Base-by-base conservation (phyloP, 805 yeast genomes). In the Starmera pachycereana region DNA sequence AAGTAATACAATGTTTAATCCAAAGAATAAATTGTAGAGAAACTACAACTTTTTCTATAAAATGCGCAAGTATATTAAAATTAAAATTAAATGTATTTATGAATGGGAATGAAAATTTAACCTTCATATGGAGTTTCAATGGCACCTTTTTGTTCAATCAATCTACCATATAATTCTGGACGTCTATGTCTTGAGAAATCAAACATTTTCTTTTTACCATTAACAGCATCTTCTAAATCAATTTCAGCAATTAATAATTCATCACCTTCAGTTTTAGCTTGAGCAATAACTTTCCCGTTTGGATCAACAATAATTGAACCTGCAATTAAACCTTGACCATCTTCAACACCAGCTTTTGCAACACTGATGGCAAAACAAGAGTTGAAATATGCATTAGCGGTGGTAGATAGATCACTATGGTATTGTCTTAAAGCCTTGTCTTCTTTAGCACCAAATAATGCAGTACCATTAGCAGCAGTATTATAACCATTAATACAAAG, bases 271-370 rank as follows among this genome's bases (percentile, higher is more conserved):
- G 63, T 58, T 41, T 56, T 54, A 12, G 65, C 61, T 41, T 60
- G 59, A 5, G 58, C 58, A 35, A 61, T 45, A 13, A 58, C 56
- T 31, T 48, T 40, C 6, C 68, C 68, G 37, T 61, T 59, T 29
- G 66, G 65, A 44, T 58, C 60, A 28, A 61, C 66, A 22, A 61
- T 61, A 16, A 60, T 44, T 5, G 65, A 61, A 14, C 66, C 65
- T 4, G 53, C 65, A 36, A 62, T 56, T 35, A 62, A 46, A 13
- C 53, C 62, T 44, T 62, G 63, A 3, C 56, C 62, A 38, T 62
- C 67, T 45, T 62, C 66, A 22, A 49, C 50, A 27, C 67, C 67
- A 46, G 61, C 52, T 36, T 62, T 59, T 19, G 59, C 67, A 22
- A 60, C 63, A 19, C 60, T 53, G 5, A 63, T 58, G 10, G 63